Evolutionary conservation across 495 filamentous ascomycete genomes (phyloP), one percentile per base, ranked within the genome.

Genomic region (Lentithecium fluviatile): DNA sequence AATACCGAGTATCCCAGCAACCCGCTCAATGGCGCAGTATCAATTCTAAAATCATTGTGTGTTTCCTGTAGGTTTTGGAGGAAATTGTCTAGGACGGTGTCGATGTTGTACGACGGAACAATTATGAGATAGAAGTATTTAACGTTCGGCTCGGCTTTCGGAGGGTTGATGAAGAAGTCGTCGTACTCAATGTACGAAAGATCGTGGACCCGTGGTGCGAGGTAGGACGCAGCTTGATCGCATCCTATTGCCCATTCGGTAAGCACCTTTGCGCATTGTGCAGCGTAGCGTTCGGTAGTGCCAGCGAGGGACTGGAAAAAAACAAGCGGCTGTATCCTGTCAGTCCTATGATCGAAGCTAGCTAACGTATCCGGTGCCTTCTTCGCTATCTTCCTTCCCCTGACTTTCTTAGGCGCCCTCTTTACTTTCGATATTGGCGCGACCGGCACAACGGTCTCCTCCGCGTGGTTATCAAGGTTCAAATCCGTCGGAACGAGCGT

Each of bases 11-110:
- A 97, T 11, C 93, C 93, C 3, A 90, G 76, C 38, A 97, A 74
- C 10, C 75, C 75, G 0, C 86, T 85, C 42, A 97, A 72, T 0
- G 94, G 87, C 1, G 88, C 86, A 0, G 91, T 96, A 70, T 96
- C 91, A 59, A 97, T 94, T 19, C 93, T 85, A 75, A 97, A 97
- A 72, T 97, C 93, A 74, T 97, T 80, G 68, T 97, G 92, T 0
- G 91, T 97, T 67, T 97, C 93, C 66, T 85, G 78, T 12, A 97
- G 73, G 72, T 97, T 90, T 49, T 85, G 81, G 13, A 97, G 74
- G 70, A 97, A 90, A 17, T 79, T 88, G 70, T 88, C 85, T 61
- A 94, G 82, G 15, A 93, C 83, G 25, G 88, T 92, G 67, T 96
- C 91, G 60, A 96, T 95, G 69, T 97, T 91, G 74, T 96, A 97